Base-by-base conservation (phyloP, 805 yeast species). In the Ogataea nonfermentans region DNA sequence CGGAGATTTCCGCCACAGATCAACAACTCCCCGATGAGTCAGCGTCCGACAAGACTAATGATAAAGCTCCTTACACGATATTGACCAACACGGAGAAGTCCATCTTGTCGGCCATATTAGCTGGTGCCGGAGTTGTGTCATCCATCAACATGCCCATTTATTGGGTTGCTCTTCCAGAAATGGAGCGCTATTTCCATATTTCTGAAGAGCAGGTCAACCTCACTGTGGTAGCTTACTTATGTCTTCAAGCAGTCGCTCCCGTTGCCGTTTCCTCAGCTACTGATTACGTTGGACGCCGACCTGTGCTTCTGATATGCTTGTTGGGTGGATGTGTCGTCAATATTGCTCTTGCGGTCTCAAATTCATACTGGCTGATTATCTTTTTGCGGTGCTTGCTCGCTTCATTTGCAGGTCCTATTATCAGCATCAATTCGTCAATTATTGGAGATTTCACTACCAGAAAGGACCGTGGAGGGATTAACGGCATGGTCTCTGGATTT, bases 191-290 rank as follows among this genome's bases (percentile, higher is more conserved):
- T 20, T 84, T 88, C 51, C 33, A 70, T 31, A 73, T 81, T 4
- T 52, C 78, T 2, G 76, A 76, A 32, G 81, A 78, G 37, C 62
- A 68, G 39, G 77, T 80, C 38, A 84, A 87, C 54, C 52, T 84
- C 11, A 77, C 95, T 1, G 82, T 89, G 24, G 89, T 88, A 1
- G 80, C 85, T 0, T 88, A 87, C 52, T 71, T 84, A 36, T 57
- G 85, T 9, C 72, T 83, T 39, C 96, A 88, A 62, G 95, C 95
- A 2, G 41, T 85, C 0, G 62, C 84, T 0, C 96, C 96, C 0
- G 71, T 84, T 1, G 56, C 86, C 11, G 70, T 81, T 56, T 82
- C 87, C 0, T 70, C 79, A 4, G 51, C 85, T 15, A 84, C 91
- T 0, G 96, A 88, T 56, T 55, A 66, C 3, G 48, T 71, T 32